Percentiles rank a stretch among this genome's conserved stretches.
These are phyloP conservation scores for Potentilla sterilis DNA, from an alignment of 306 rosid genomes.

Conservation along the genomic window DNA sequence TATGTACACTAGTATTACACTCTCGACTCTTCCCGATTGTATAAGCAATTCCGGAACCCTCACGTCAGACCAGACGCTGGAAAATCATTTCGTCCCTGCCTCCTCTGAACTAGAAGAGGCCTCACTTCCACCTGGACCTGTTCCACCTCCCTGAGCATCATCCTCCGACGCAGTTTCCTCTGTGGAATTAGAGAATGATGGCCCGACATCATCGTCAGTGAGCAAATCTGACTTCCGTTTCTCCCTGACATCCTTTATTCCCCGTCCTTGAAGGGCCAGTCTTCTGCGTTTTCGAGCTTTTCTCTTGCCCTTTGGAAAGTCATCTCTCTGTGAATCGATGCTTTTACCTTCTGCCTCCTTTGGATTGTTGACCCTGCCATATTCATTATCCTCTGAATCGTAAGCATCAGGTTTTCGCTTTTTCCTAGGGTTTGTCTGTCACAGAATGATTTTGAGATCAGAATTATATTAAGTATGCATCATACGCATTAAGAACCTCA, in stretches of 20 bases:
- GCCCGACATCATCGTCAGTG: constrained; percentile 61
- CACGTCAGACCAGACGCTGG: background rate
- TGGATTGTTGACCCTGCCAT: constrained; percentile 48
- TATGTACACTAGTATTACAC: constrained; percentile 25
- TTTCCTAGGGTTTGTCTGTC: constrained; percentile 86
- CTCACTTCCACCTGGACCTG: constrained; percentile 55
- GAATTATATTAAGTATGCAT: constrained; percentile 16
- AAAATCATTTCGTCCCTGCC: constrained; percentile 33
- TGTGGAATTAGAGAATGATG: constrained; percentile 62
- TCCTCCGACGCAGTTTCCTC: constrained; percentile 79
- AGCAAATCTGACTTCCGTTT: constrained; percentile 51
- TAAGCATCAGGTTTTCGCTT: constrained; percentile 81
- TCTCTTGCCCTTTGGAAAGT: constrained; percentile 92
- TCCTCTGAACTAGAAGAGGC: constrained; percentile 70
- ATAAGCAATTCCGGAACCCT: background rate
- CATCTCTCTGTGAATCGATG: constrained; percentile 77
- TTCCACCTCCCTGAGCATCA: constrained; percentile 59
- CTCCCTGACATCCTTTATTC: constrained; percentile 73
- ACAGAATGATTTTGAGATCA: constrained; percentile 25
- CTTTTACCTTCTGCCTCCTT: constrained; percentile 69
- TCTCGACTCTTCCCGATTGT: background rate
- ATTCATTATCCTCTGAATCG: constrained; percentile 83
- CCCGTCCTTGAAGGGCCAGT: constrained; percentile 87
- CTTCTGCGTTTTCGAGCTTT: constrained; percentile 91
- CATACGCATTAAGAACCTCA: background rate